phyloP scores from a whole-genome alignment of 768 basidiomycete species.

The Neoboletus subvelutipes region DNA sequence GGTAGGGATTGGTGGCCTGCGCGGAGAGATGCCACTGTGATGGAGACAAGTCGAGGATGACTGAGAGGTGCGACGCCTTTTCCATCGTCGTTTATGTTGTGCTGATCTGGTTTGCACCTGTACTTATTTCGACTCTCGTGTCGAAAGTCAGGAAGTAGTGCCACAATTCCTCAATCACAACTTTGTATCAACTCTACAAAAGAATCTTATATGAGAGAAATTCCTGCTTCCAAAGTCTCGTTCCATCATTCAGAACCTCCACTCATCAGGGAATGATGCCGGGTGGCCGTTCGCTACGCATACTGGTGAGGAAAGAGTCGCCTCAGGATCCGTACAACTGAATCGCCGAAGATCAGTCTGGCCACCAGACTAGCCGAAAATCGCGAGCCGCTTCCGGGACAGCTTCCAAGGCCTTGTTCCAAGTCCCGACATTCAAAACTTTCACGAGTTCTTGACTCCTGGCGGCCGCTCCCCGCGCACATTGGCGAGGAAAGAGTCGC shows the following conservation, averaged over 20 bases:
- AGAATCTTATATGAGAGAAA: neutral
- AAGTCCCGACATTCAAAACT: neutral
- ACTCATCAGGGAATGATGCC: neutral
- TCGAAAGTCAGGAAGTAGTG: no score
- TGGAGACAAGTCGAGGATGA: slow-evolving; percentile 84
- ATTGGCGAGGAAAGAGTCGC: neutral
- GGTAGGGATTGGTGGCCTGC: slow-evolving; percentile 43
- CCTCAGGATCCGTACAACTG: neutral
- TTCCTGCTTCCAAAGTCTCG: neutral
- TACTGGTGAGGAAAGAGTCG: neutral
- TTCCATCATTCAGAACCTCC: neutral
- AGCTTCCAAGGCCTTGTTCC: neutral
- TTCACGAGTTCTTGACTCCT: neutral
- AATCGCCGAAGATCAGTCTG: no score
- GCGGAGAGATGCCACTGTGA: slow-evolving; percentile 81
- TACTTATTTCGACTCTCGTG: no score
- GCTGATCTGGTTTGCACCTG: neutral
- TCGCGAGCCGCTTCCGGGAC: no score
- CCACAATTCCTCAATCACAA: neutral
- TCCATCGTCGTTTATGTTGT: slow-evolving; percentile 38
- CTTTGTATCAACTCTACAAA: neutral
- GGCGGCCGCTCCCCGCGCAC: neutral
- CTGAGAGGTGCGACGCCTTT: slow-evolving; percentile 65
- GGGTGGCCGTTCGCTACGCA: neutral
- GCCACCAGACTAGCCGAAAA: no score